phyloP scores from a whole-genome alignment of 1,284 basidiomycete genomes.

The Cutaneotrichosporon sp. region DNA sequence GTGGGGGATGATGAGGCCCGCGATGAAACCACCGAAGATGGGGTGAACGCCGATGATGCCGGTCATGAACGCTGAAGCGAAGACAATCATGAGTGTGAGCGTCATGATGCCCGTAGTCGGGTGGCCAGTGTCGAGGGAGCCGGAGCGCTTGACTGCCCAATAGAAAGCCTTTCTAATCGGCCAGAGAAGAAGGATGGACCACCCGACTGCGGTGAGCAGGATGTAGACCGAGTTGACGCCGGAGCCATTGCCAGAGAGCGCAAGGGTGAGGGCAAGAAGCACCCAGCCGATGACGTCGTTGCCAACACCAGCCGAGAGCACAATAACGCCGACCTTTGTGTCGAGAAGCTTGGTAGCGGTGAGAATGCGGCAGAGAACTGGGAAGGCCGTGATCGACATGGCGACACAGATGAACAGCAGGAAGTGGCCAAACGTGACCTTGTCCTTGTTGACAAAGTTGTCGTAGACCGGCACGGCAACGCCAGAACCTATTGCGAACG shows the following conservation, averaged over 20 bases:
- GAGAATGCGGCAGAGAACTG: slow-evolving; percentile 76
- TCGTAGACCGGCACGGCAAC: slow-evolving; percentile 78
- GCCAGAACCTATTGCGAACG: slow-evolving; percentile 81
- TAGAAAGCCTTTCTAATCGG: slow-evolving; percentile 63
- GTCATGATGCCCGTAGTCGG: slow-evolving; percentile 78
- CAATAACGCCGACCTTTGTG: slow-evolving; percentile 89
- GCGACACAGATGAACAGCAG: slow-evolving; percentile 90
- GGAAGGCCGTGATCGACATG: slow-evolving; percentile 90
- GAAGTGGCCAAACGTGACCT: slow-evolving; percentile 75
- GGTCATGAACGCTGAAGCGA: slow-evolving; percentile 79
- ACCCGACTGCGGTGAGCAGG: slow-evolving; percentile 76
- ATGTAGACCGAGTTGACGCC: slow-evolving; percentile 72
- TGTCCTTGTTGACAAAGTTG: slow-evolving; percentile 63
- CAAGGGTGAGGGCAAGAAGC: slow-evolving; percentile 74
- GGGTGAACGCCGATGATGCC: slow-evolving; percentile 75
- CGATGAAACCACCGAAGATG: slow-evolving; percentile 77
- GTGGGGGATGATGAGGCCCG: slow-evolving; percentile 83
- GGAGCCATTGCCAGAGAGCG: slow-evolving; percentile 70
- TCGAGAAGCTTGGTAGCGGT: slow-evolving; percentile 69
- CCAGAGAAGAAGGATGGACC: slow-evolving; percentile 75
- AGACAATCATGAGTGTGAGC: slow-evolving; percentile 69
- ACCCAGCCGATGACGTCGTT: slow-evolving; percentile 75
- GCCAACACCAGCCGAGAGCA: slow-evolving; percentile 88
- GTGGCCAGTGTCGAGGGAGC: slow-evolving; percentile 64
- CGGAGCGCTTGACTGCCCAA: slow-evolving; percentile 74